Evolutionary conservation across 2,329 filamentous ascomycete genomes (phyloP).

Genomic region (Diaporthe citrichinensis): DNA sequence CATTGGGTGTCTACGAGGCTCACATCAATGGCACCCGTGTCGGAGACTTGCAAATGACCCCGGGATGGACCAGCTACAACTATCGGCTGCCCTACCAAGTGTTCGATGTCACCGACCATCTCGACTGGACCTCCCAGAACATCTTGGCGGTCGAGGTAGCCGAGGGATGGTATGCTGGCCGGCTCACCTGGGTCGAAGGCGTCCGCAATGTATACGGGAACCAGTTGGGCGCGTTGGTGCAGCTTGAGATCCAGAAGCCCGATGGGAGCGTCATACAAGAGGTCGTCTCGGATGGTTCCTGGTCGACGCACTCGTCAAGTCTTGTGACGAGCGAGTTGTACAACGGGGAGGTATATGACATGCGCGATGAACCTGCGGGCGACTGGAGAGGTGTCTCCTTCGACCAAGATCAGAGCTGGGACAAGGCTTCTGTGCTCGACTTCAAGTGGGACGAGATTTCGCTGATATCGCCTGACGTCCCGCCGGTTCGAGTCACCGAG

Average conservation of each 20-base stretch:
- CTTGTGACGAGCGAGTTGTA: slow-evolving; percentile 45
- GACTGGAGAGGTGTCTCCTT: slow-evolving; percentile 36
- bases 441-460: slow-evolving; percentile 38
- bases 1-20: slow-evolving; percentile 55
- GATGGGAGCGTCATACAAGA: slow-evolving; percentile 43
- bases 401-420: neutral
- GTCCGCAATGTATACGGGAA: slow-evolving; percentile 51
- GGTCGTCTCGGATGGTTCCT: slow-evolving; percentile 49
- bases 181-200: slow-evolving; percentile 51
- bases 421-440: slow-evolving; percentile 40
- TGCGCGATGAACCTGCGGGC: slow-evolving; percentile 44
- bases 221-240: slow-evolving; percentile 48
- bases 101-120: slow-evolving; percentile 56
- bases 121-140: slow-evolving; percentile 53
- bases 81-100: slow-evolving; percentile 59
- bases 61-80: slow-evolving; percentile 61
- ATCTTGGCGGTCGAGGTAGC: slow-evolving; percentile 61
- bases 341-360: slow-evolving; percentile 51
- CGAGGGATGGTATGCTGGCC: slow-evolving; percentile 67
- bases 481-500: slow-evolving; percentile 50
- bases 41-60: slow-evolving; percentile 53
- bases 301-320: slow-evolving; percentile 45
- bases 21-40: slow-evolving; percentile 55
- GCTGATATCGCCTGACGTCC: slow-evolving; percentile 50
- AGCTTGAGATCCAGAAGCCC: slow-evolving; percentile 46